Base-by-base conservation (phyloP, 2,329 filamentous ascomycete species). In the Leptosphaerulina australis region DNA sequence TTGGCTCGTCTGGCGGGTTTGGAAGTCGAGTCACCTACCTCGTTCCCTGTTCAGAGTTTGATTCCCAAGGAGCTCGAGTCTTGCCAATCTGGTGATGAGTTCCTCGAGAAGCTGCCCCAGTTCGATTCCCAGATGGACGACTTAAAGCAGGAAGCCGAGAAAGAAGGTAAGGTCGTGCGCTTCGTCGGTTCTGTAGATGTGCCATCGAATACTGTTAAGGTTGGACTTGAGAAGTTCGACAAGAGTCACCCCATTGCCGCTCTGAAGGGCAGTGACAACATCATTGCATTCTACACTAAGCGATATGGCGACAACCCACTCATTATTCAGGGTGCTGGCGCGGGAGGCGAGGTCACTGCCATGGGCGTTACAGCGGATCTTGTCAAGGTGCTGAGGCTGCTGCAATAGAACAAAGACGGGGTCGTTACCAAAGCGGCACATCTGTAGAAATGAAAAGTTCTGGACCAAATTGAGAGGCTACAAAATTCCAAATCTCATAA, bases 271-370 rank as follows among this genome's bases (percentile, higher is more conserved):
- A 97, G 92, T 74, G 94, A 97, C 73, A 99, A 99, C 79, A 96
- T 99, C 72, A 96, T 99, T 71, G 96, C 88, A 79, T 97, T 99
- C 80, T 96, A 97, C 77, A 99, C 94, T 5, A 88, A 95, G 81
- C 83, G 94, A 66, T 99, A 99, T 70, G 91, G 91, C 50, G 83
- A 80, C 70, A 95, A 93, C 75, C 92, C 94, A 33, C 80, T 99
- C 56, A 96, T 97, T 69, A 85, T 99, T 57, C 93, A 97, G 78
- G 94, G 94, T 52, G 91, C 91, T 26, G 94, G 92, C 54, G 94
- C 94, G 20, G 94, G 94, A 63, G 92, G 90, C 58, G 92, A 97
- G 34, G 91, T 97, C 44, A 99, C 94, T 25, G 94, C 94, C 21
- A 97, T 97, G 93, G 94, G 94, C 53, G 93, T 99, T 36, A 91